phyloP scores from a whole-genome alignment of 768 basidiomycete genomes.

The Panaeolus cyanescens region DNA sequence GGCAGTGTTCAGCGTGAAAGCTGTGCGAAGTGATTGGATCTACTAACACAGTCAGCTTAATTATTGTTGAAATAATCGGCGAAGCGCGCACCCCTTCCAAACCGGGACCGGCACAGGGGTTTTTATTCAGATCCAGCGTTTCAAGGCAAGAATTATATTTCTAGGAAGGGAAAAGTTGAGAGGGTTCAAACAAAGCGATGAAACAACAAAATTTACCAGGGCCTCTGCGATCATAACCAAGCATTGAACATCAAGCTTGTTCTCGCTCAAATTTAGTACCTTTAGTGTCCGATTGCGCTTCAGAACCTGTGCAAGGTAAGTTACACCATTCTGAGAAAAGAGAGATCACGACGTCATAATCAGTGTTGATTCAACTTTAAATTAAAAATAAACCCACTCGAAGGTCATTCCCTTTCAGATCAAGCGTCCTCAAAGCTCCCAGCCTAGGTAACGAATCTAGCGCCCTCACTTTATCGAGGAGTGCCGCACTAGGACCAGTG shows the following conservation, averaged over 20 bases:
- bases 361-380: background rate
- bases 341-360: conserved; percentile 5
- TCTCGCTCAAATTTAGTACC: conserved; percentile 92
- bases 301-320: conserved; percentile 91
- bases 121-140: conserved; percentile 90
- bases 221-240: conserved; percentile 86
- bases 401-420: conserved; percentile 91
- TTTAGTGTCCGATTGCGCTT: conserved; percentile 96
- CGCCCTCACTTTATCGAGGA: conserved; percentile 89
- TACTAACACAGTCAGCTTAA: conserved; percentile 24
- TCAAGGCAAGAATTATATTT: conserved; percentile 96
- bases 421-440: conserved; percentile 85
- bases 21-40: conserved; percentile 87
- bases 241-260: conserved; percentile 85
- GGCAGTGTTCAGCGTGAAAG: conserved; percentile 89
- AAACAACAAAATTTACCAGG: conserved; percentile 54
- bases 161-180: conserved; percentile 34
- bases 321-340: conserved; percentile 66
- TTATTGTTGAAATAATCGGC: background rate
- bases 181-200: background rate
- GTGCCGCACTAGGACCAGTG: conserved; percentile 66
- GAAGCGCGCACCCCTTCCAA: conserved; percentile 77
- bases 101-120: conserved; percentile 89
- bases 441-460: conserved; percentile 84
- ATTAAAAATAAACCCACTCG: conserved; percentile 52